Evolutionary conservation across 176 grass and related monocot genomes (phyloP).

Genomic region (Bonia amplexicaulis): DNA sequence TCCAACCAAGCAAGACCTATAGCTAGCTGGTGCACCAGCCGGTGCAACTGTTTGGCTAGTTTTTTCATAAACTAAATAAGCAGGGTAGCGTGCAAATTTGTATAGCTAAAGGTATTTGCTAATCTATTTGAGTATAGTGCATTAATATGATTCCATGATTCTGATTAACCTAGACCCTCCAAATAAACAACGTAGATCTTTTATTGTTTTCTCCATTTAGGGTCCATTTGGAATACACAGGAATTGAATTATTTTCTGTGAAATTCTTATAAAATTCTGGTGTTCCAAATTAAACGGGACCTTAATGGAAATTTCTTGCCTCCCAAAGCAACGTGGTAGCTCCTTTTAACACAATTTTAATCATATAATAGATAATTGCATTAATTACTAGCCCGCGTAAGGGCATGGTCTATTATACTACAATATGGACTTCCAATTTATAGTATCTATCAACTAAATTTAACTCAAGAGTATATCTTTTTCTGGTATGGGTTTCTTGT

Average conservation of each 20-base stretch:
- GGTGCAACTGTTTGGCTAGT: no score
- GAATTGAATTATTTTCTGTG: no score
- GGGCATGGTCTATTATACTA: background rate
- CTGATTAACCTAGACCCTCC: background rate
- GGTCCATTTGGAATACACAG: no score
- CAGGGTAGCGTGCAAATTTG: background rate
- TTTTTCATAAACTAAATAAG: no score
- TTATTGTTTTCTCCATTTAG: background rate
- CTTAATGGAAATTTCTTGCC: background rate
- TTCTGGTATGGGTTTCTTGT: background rate
- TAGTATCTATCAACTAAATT: background rate
- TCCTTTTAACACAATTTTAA: background rate
- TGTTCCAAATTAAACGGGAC: no score
- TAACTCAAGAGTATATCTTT: background rate
- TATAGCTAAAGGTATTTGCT: background rate
- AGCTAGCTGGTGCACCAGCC: no score
- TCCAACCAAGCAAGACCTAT: no score
- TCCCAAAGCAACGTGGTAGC: background rate
- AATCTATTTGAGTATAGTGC: background rate
- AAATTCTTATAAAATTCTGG: no score
- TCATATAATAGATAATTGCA: background rate
- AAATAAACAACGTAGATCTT: background rate
- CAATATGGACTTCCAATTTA: background rate
- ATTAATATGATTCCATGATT: background rate
- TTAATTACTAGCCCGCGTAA: background rate